A percentile compares a stretch with the other conserved stretches of the same genome.
Conservation (phyloP, 2,329 filamentous ascomycete species). For the Sordariomycetes sp. region DNA sequence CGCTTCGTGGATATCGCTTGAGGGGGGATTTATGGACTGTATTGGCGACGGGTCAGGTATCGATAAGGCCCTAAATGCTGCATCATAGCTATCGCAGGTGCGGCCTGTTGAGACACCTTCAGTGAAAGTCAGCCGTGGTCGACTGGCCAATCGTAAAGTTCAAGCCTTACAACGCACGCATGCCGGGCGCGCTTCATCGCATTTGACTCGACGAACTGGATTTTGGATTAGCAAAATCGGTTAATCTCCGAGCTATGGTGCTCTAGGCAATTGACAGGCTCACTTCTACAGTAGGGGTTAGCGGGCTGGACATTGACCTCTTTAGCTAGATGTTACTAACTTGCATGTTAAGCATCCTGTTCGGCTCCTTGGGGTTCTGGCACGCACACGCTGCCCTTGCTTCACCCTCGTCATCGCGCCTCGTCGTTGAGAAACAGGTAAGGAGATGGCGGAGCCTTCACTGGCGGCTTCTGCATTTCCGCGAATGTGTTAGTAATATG, state of each 20-base stretch:
- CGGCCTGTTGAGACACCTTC: not conserved
- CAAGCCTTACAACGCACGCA: slow-evolving; percentile 1
- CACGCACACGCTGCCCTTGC: not conserved
- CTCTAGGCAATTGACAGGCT: not conserved
- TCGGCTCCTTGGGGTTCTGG: not conserved
- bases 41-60: not conserved
- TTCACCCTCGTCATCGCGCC: not conserved
- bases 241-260: not conserved
- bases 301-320: not conserved
- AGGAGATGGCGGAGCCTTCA: not conserved
- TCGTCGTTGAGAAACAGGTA: not conserved
- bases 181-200: slow-evolving; percentile 2
- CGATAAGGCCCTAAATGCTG: not conserved
- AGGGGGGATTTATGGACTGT: not conserved
- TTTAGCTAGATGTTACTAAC: not conserved
- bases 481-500: not conserved
- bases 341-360: not conserved
- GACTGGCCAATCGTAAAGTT: not conserved
- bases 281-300: not conserved
- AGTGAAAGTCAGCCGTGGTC: not conserved
- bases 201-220: slow-evolving; percentile 3
- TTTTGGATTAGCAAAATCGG: not conserved
- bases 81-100: not conserved
- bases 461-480: not conserved
- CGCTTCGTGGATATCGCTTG: not conserved